These are phyloP conservation scores for Boletus rubropictus DNA, from an alignment of 768 basidiomycete genomes.

Conservation along the genomic window DNA sequence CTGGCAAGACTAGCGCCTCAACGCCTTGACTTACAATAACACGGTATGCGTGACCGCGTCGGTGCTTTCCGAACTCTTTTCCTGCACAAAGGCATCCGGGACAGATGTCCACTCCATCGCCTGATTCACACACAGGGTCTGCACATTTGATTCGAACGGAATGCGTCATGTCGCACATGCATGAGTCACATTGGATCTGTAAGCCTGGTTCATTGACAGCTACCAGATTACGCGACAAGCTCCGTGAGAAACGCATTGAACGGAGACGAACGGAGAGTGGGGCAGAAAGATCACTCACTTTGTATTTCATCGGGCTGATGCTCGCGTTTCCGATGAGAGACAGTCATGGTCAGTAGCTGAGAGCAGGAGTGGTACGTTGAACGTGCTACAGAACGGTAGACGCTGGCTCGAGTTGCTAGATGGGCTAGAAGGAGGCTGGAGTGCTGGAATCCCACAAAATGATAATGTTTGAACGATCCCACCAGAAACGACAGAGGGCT, in stretches of 20 bases:
- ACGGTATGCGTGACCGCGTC: conserved; percentile 82
- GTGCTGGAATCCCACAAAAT: neutral
- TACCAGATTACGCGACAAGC: conserved; percentile 32
- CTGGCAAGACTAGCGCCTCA: neutral
- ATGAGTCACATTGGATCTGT: conserved; percentile 80
- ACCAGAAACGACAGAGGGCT: neutral
- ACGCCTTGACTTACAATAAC: conserved; percentile 60
- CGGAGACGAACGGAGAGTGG: neutral
- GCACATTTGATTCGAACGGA: conserved; percentile 97
- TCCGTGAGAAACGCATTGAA: conserved; percentile 25
- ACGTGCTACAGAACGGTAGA: neutral
- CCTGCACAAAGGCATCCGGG: conserved; percentile 89
- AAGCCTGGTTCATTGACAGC: conserved; percentile 78
- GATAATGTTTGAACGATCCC: neutral
- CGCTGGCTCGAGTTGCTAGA: neutral
- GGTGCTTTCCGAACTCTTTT: conserved; percentile 82
- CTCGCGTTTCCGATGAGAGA: conserved; percentile 62
- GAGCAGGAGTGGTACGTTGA: neutral
- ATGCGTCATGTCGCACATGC: conserved; percentile 86
- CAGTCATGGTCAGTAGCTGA: conserved; percentile 41
- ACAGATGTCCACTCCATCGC: conserved; percentile 88
- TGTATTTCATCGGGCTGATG: conserved; percentile 60
- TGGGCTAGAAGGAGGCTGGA: neutral
- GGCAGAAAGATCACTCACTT: conserved; percentile 37
- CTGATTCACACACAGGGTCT: conserved; percentile 64